Conservation (phyloP, 1,284 basidiomycete genomes). For the Melanopsichium pennsylvanicum region DNA sequence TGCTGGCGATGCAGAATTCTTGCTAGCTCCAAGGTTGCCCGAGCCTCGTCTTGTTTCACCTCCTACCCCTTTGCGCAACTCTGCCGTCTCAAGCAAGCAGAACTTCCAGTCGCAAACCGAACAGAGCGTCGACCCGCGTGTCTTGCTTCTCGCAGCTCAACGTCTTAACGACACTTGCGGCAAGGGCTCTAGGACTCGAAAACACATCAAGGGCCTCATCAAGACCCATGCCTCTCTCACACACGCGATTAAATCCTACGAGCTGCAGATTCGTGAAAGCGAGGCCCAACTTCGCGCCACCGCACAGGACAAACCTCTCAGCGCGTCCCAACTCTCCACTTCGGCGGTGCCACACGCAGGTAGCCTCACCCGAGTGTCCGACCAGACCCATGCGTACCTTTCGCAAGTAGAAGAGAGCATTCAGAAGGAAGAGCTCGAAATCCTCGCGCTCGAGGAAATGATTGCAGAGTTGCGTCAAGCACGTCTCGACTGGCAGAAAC, state of each 20-base stretch:
- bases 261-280: slow-evolving; percentile 38
- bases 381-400: slow-evolving; percentile 23
- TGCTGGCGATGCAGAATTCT: slow-evolving; percentile 23
- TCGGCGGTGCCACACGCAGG: neutral
- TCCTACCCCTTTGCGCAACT: slow-evolving; percentile 36
- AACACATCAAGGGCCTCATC: slow-evolving; percentile 61
- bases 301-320: slow-evolving; percentile 20
- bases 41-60: slow-evolving; percentile 33
- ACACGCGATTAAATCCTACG: slow-evolving; percentile 37
- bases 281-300: slow-evolving; percentile 24
- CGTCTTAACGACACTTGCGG: slow-evolving; percentile 53
- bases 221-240: slow-evolving; percentile 47
- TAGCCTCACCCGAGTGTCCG: neutral
- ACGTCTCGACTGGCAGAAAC: slow-evolving; percentile 20
- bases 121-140: slow-evolving; percentile 17
- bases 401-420: slow-evolving; percentile 39
- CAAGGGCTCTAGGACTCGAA: slow-evolving; percentile 54
- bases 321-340: neutral
- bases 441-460: slow-evolving; percentile 63
- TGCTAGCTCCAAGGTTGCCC: slow-evolving; percentile 38
- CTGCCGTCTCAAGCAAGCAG: slow-evolving; percentile 14
- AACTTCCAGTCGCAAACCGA: slow-evolving; percentile 19
- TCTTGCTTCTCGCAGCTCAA: slow-evolving; percentile 51
- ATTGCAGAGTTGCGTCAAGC: slow-evolving; percentile 49
- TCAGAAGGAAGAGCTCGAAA: slow-evolving; percentile 61